These are phyloP conservation scores for Odontarrhena argentea DNA, from an alignment of 345 rosid genomes.

Conservation along the genomic window DNA sequence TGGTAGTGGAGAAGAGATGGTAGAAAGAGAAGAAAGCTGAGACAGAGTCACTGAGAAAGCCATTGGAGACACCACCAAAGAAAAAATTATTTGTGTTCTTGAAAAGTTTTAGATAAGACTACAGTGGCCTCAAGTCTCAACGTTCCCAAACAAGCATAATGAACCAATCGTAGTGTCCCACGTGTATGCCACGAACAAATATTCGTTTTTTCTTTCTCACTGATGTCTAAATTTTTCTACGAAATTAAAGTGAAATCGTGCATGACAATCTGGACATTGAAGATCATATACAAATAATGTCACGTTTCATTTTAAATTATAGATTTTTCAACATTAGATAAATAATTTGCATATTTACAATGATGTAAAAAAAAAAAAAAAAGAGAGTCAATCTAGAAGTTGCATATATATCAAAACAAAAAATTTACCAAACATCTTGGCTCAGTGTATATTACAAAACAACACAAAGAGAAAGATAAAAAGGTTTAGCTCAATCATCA, in stretches of 20 bases:
- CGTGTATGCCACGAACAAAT: constrained; percentile 1
- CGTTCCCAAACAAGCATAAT: constrained; percentile 6
- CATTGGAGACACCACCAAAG: constrained; percentile 43
- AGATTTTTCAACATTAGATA: background rate
- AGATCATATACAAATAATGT: constrained; percentile 1
- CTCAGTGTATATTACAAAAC: constrained; percentile 18
- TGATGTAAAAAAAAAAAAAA: background rate
- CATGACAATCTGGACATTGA: background rate
- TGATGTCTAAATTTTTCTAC: background rate
- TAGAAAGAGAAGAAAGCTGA: constrained; percentile 43
- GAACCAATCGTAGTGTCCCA: constrained; percentile 30
- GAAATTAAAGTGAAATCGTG: constrained; percentile 11
- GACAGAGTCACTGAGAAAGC: constrained; percentile 60
- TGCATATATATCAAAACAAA: constrained; percentile 1
- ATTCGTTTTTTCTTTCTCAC: background rate
- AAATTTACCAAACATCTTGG: constrained; percentile 4
- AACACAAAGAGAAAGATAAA: background rate
- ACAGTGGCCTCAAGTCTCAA: constrained; percentile 17
- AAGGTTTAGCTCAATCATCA: constrained; percentile 5
- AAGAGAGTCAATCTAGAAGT: background rate
- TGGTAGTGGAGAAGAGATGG: constrained; percentile 43
- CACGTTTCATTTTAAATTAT: background rate
- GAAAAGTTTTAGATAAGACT: constrained; percentile 35
- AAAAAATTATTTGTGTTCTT: constrained; percentile 9
- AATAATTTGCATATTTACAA: background rate